These are phyloP conservation scores for Suhomyces chickasaworum DNA, from an alignment of 1,139 yeast genomes.

Conservation along the genomic window DNA sequence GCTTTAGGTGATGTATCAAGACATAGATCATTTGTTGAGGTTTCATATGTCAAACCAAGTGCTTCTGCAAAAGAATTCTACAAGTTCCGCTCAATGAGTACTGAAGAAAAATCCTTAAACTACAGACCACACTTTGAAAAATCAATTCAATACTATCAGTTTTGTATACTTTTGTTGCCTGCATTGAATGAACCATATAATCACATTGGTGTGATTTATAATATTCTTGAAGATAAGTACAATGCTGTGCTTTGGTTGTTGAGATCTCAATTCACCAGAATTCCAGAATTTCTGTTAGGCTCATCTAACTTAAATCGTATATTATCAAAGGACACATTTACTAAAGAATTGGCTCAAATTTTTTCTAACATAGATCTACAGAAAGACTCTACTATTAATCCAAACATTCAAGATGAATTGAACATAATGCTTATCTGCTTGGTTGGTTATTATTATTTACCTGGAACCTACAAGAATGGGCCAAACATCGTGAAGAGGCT, in stretches of 20 bases:
- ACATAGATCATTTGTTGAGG: conserved; percentile 52
- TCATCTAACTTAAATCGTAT: conserved; percentile 38
- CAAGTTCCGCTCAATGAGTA: conserved; percentile 37
- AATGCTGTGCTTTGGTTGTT: conserved; percentile 51
- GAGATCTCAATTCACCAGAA: conserved; percentile 59
- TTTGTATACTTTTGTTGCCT: conserved; percentile 59
- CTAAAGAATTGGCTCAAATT: conserved; percentile 24
- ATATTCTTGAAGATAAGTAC: conserved; percentile 35
- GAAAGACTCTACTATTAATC: neutral
- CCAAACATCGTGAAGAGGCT: conserved; percentile 29
- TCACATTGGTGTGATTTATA: conserved; percentile 62
- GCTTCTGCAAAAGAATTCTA: conserved; percentile 36
- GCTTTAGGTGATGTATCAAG: conserved; percentile 63
- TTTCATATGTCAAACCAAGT: conserved; percentile 41
- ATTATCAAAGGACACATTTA: conserved; percentile 36
- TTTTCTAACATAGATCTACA: conserved; percentile 8
- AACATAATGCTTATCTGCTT: conserved; percentile 30
- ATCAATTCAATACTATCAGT: conserved; percentile 51
- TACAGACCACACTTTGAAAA: conserved; percentile 27
- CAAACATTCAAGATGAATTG: conserved; percentile 18
- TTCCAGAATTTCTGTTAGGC: conserved; percentile 48
- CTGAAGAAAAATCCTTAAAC: conserved; percentile 30
- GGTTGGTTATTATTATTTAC: conserved; percentile 33
- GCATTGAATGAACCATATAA: conserved; percentile 68
- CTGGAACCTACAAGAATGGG: conserved; percentile 30